These are phyloP conservation scores for Chimonanthus salicifolius DNA, from an alignment of 164 flowering plant species.

Conservation along the genomic window DNA sequence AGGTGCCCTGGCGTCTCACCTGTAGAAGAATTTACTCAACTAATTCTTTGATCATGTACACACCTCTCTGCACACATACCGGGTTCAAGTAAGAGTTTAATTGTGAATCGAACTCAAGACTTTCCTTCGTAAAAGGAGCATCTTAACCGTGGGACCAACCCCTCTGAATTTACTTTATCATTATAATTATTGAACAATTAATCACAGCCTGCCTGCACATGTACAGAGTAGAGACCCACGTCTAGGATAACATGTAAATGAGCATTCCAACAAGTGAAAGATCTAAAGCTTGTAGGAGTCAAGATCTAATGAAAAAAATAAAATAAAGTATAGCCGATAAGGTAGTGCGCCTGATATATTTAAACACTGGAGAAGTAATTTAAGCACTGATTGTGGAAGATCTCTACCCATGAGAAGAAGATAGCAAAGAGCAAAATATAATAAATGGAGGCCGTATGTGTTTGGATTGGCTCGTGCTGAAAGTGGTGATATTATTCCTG, in stretches of 20 bases:
- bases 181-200: too few species aligned
- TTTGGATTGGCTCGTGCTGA: constrained; percentile 29
- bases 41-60: too few species aligned
- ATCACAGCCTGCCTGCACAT: background rate
- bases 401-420: background rate
- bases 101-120: too few species aligned
- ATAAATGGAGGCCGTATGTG: constrained; percentile 10
- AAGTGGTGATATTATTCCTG: constrained; percentile 34
- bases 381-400: background rate
- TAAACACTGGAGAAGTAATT: background rate
- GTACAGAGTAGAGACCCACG: background rate
- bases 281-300: background rate
- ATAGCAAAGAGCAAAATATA: constrained; percentile 2
- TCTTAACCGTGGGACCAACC: too few species aligned
- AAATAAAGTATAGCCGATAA: background rate
- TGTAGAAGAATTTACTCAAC: too few species aligned
- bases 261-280: background rate
- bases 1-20: too few species aligned
- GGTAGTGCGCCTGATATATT: background rate
- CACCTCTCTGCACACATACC: too few species aligned
- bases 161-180: too few species aligned
- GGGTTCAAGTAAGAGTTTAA: too few species aligned
- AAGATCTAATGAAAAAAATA: background rate
- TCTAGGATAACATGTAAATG: background rate
- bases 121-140: too few species aligned